Evolutionary conservation across 73 alveolate species (phyloP), one percentile per base, ranked within the genome.

Genomic region (Stentor coeruleus): DNA sequence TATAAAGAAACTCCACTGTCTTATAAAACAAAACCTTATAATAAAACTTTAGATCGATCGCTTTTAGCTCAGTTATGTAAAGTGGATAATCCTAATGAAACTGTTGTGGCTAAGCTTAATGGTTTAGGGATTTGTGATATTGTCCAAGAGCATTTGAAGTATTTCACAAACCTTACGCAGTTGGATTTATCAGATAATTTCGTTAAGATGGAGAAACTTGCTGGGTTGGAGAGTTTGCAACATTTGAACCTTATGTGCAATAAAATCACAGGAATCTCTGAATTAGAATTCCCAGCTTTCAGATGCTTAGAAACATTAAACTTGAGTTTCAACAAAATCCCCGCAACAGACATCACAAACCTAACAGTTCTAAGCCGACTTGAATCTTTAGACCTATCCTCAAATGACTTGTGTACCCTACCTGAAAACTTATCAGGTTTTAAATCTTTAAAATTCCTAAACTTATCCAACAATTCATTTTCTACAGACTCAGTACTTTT

Each of bases 11-110:
- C 79, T 2, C 79, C 79, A 58, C 81, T 80, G 35, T 42, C 80
- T 26, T 76, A 30, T 6, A 55, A 36, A 39, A 84, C 83, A 74
- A 86, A 89, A 42, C 59, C 75, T 35, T 80, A 74, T 57, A 91
- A 91, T 39, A 87, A 84, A 80, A 77, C 87, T n/a, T 86, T 90
- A 3, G 96, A 90, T 76, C 93, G 96, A 3, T 90, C 87, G 66
- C 66, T 90, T 39, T 80, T 90, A 3, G 66, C 87, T 0, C 84
- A 82, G 39, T 87, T 90, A 2, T 90, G 96, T 77, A 74, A 87
- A 77, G 96, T 90, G 2, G 66, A 49, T 11, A 49, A 49, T 15
- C 96, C 96, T n/a, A 90, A 87, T 59, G 96, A 90, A 72, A 90
- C 96, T 3, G 84, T 90, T 84, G 77, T 86, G 38, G 83, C 90